phyloP scores from a whole-genome alignment of 164 flowering plant species.

The Taxillus chinensis region DNA sequence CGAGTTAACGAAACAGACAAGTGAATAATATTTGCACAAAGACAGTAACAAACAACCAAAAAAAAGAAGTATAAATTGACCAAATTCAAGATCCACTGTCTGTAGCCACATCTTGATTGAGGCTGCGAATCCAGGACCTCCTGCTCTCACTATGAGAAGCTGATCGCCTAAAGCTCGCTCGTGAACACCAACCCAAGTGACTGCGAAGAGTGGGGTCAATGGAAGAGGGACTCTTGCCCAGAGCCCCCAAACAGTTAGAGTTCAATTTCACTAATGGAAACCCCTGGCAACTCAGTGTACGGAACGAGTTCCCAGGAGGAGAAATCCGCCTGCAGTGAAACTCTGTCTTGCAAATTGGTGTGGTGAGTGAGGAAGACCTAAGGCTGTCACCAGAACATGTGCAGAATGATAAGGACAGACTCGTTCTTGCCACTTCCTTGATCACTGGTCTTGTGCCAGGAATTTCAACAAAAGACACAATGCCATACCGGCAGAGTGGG shows the following conservation, averaged over 20 bases:
- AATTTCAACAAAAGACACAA: conserved; percentile 66
- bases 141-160: conserved; percentile 42
- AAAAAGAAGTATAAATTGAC: background rate
- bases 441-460: conserved; percentile 32
- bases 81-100: conserved; percentile 32
- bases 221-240: conserved; percentile 34
- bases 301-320: conserved; percentile 42
- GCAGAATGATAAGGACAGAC: conserved; percentile 60
- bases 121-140: conserved; percentile 51
- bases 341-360: conserved; percentile 57
- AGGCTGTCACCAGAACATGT: conserved; percentile 45
- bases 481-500: conserved; percentile 86
- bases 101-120: conserved; percentile 41
- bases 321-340: conserved; percentile 29
- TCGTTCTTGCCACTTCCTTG: conserved; percentile 49
- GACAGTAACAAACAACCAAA: background rate
- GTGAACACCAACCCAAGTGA: conserved; percentile 38
- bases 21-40: too few relatives aligned
- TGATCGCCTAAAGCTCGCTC: conserved; percentile 43
- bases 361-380: conserved; percentile 31
- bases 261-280: conserved; percentile 60
- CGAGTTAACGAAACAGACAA: too few relatives aligned
- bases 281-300: conserved; percentile 54
- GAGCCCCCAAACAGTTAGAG: conserved; percentile 61
- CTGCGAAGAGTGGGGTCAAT: conserved; percentile 20